Base-by-base conservation (phyloP, 2,329 filamentous ascomycete species). In the Colletotrichum orchidophilum region DNA sequence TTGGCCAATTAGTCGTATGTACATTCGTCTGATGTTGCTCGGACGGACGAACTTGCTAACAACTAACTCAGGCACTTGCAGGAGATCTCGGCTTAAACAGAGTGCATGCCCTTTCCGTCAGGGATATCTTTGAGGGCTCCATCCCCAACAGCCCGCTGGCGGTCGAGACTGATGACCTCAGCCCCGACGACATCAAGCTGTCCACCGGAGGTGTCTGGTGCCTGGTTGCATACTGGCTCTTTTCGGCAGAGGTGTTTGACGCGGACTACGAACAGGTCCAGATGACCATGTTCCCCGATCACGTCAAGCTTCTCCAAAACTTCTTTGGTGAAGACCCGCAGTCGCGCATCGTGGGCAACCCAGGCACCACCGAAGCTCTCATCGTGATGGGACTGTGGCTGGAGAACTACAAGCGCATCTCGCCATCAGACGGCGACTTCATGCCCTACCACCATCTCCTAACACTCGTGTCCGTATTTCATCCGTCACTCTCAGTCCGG, bases 1-100 rank as follows among this genome's bases (percentile, higher is more conserved):
- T 94, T n/a, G 93, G 93, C 0, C 91, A 95, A 76, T 81, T 95
- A 27, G 91, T 91, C 73, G 90, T 92, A 81, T 79, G 88, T 3
- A 63, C 66, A 68, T 65, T 42, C 46, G 27, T 58, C 67, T 54
- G 54, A 63, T 27, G 27, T 21, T 42, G 15, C 39, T 18, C 24
- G 9, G 42, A 61, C 3, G 70, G 53, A 66, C 31, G 53, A 39
- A 54, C 59, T 46, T 26, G 29, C 74, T 77, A 29, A 75, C 61
- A 24, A 9, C 50, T 15, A 61, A 7, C n/a, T 27, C 66, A 91
- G 83, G 90, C 91, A 21, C 83, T 94, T 63, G 88, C 91, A 18
- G 86, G 89, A 63, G 90, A 92, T 76, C 80, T 93, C 2, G 89
- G 87, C 12, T 77, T 92, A 13, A 82, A 69, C 26, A 64, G 64